Percentiles rank a stretch among this genome's conserved stretches.
Conservation (phyloP, 192 early-diverging fungal genomes). For the Nowakowskiella sp. region DNA sequence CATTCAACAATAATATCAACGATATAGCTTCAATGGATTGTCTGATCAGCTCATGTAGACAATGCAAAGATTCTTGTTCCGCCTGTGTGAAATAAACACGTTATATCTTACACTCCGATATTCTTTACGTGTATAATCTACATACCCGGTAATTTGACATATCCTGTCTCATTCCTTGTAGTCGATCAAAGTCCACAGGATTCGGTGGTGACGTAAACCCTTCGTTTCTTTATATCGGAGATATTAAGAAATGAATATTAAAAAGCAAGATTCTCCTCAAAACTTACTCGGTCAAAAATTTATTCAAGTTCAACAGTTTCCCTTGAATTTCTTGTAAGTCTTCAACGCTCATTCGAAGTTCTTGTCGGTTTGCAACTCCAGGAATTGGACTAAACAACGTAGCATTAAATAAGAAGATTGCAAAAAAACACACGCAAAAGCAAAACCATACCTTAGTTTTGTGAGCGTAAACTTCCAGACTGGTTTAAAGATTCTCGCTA, state of each 20-base stretch:
- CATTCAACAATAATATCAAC: slow-evolving; percentile 55
- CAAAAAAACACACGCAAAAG: too few relatives aligned
- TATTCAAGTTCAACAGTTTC: slow-evolving; percentile 42
- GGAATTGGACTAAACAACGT: too few relatives aligned
- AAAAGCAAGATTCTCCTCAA: too few relatives aligned
- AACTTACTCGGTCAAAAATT: slow-evolving; percentile 37
- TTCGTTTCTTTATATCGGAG: background rate
- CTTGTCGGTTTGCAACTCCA: too few relatives aligned
- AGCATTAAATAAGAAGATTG: too few relatives aligned
- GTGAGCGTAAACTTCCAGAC: slow-evolving; percentile 56
- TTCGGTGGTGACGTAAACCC: slow-evolving; percentile 17
- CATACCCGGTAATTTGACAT: too few relatives aligned
- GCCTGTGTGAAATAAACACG: slow-evolving; percentile 13
- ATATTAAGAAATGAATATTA: slow-evolving; percentile 1
- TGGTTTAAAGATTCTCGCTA: slow-evolving; percentile 63
- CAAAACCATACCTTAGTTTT: too few relatives aligned
- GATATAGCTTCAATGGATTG: slow-evolving; percentile 57
- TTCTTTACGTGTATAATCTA: too few relatives aligned
- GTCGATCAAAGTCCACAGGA: slow-evolving; percentile 33
- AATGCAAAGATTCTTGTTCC: slow-evolving; percentile 52
- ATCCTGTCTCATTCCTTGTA: too few relatives aligned
- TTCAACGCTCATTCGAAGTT: too few relatives aligned
- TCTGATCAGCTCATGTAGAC: slow-evolving; percentile 47
- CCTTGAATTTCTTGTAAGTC: slow-evolving; percentile 36
- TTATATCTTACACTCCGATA: too few relatives aligned